Conservation (phyloP, 78 protist species). For the Paratrimastix pyriformis region DNA sequence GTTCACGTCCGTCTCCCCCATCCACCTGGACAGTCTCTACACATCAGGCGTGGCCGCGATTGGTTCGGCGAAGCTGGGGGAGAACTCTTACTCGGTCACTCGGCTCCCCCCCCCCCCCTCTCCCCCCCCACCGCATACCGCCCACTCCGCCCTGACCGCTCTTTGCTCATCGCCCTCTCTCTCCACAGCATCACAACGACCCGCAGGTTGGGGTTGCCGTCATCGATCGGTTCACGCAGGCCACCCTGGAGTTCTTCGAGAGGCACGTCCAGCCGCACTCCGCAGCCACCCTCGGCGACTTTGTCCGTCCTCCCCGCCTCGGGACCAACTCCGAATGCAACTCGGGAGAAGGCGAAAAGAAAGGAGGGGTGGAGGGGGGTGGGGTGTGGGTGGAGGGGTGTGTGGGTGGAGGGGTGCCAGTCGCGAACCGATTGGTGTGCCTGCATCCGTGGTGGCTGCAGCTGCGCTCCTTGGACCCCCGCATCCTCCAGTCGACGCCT, state of each 20-base stretch:
- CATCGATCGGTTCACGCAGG: slow-evolving; percentile 73
- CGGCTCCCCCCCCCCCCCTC: too few relatives aligned
- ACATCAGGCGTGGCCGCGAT: background rate
- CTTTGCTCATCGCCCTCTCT: background rate
- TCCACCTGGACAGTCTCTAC: too few relatives aligned
- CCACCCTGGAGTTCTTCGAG: slow-evolving; percentile 14
- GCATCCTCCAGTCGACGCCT: background rate
- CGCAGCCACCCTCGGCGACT: background rate
- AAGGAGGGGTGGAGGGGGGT: too few relatives aligned
- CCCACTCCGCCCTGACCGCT: too few relatives aligned
- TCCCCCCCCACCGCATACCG: too few relatives aligned
- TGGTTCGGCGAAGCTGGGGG: background rate
- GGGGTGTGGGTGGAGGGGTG: too few relatives aligned
- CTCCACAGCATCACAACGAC: slow-evolving; percentile 44
- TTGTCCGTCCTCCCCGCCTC: background rate
- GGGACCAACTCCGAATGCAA: background rate
- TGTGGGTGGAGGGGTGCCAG: too few relatives aligned
- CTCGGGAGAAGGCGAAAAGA: too few relatives aligned
- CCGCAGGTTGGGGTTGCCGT: slow-evolving; percentile 56
- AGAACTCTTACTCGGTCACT: slow-evolving; percentile 17
- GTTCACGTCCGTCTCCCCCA: too few relatives aligned
- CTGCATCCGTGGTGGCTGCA: background rate
- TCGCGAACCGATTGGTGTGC: too few relatives aligned
- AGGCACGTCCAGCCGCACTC: background rate
- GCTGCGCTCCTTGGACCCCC: background rate